Conservation (phyloP, 768 basidiomycete species). For the Leucogyrophana mollusca region DNA sequence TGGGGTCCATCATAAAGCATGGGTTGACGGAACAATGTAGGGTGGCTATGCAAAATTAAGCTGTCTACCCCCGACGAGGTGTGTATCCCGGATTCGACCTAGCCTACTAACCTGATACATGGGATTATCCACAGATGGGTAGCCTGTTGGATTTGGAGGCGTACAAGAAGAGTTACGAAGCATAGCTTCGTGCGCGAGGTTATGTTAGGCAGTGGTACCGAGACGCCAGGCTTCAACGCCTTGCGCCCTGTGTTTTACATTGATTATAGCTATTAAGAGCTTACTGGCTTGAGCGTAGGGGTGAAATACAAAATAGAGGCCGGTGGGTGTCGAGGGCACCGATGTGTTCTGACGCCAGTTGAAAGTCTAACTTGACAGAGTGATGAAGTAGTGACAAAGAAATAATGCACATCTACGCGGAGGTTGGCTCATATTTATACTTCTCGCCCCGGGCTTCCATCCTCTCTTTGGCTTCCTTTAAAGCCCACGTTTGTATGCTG, state of each 20-base stretch:
- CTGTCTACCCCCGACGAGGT: conserved; percentile 79
- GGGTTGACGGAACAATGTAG: conserved; percentile 36
- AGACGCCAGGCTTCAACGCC: no score
- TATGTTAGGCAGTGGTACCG: no score
- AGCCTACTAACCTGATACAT: not conserved
- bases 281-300: no score
- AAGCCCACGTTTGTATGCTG: conserved; percentile 92
- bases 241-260: no score
- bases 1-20: not conserved
- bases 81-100: conserved; percentile 13
- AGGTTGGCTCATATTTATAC: conserved; percentile 73
- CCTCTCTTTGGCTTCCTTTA: conserved; percentile 83
- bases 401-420: conserved; percentile 15
- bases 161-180: conserved; percentile 65
- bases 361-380: no score
- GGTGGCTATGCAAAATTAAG: conserved; percentile 96
- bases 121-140: conserved; percentile 50
- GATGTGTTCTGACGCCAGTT: no score
- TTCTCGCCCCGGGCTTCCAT: conserved; percentile 94
- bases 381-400: not conserved
- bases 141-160: conserved; percentile 68
- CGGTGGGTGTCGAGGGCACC: not conserved
- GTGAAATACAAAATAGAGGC: not conserved
- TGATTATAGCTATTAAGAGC: no score
- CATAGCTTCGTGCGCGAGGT: conserved; percentile 17